Evolutionary conservation across 306 rosid genomes (phyloP).

Genomic region (Echinosophora koreensis): DNA sequence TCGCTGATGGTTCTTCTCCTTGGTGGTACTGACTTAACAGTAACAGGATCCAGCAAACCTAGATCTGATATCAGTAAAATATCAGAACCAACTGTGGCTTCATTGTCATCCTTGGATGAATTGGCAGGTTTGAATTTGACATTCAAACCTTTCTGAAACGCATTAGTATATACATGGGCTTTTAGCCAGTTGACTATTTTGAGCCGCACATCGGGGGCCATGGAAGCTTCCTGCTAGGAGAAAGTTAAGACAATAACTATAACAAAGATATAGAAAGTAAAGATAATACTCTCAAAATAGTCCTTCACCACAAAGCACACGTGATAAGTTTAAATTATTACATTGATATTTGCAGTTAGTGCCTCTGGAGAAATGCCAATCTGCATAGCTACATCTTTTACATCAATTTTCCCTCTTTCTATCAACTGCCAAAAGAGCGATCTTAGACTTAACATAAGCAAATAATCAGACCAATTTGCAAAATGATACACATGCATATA

Average conservation of each 20-base stretch:
- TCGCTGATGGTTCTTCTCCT: conserved; percentile 76
- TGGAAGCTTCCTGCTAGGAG: conserved; percentile 66
- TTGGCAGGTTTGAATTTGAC: conserved; percentile 61
- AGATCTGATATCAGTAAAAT: conserved; percentile 59
- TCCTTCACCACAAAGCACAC: not conserved
- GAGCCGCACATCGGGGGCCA: conserved; percentile 69
- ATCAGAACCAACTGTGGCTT: conserved; percentile 63
- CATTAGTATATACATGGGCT: conserved; percentile 70
- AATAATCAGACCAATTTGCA: conserved; percentile 34
- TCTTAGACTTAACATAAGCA: conserved; percentile 40
- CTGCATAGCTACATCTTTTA: conserved; percentile 82
- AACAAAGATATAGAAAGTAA: not conserved
- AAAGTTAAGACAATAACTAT: conserved; percentile 22
- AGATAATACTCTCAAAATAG: conserved; percentile 1
- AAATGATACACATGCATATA: conserved; percentile 5
- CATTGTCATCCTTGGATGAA: conserved; percentile 60
- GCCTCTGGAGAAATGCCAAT: conserved; percentile 79
- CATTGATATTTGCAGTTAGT: conserved; percentile 76
- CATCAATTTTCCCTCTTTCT: conserved; percentile 82
- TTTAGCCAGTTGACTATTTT: conserved; percentile 86
- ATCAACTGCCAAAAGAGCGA: conserved; percentile 75
- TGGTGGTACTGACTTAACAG: conserved; percentile 82
- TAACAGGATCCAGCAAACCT: conserved; percentile 66
- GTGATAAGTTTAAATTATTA: conserved; percentile 49
- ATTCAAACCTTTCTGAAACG: conserved; percentile 63